Percentiles rank a stretch among this genome's conserved stretches.
These are phyloP conservation scores for Pseudogymnoascus sp. DNA, from an alignment of 2,329 filamentous ascomycete genomes.

Conservation along the genomic window DNA sequence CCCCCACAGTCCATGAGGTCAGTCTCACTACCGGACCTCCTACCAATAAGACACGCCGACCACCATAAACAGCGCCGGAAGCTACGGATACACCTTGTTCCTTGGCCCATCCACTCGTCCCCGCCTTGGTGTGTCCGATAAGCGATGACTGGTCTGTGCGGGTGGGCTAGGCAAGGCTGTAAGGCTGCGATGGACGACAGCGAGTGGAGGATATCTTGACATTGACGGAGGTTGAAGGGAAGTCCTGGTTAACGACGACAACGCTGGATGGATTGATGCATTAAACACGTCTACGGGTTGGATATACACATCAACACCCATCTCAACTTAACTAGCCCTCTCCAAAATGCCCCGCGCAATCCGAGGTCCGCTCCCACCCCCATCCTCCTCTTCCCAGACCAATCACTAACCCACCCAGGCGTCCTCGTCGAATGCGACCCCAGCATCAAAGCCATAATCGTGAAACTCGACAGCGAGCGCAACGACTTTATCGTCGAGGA, in stretches of 20 bases:
- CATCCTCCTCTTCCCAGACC: neutral
- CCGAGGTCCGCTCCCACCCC: neutral
- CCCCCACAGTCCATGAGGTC: neutral
- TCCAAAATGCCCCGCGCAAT: conserved; percentile 1
- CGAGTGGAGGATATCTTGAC: neutral
- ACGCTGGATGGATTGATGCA: neutral
- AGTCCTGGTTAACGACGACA: neutral
- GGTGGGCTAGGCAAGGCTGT: neutral
- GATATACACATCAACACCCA: neutral
- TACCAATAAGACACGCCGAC: neutral
- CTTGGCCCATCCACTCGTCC: neutral
- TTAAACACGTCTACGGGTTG: neutral
- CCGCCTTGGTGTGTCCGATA: neutral
- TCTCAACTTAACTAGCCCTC: neutral
- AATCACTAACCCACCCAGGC: conserved; percentile 33
- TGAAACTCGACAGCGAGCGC: conserved; percentile 61
- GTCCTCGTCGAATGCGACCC: conserved; percentile 74
- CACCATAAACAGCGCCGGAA: neutral
- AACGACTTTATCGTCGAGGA: conserved; percentile 74
- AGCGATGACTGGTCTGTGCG: neutral
- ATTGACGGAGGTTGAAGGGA: neutral
- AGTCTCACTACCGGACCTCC: neutral
- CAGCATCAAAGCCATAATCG: conserved; percentile 79
- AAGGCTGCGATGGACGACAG: neutral
- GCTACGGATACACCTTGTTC: conserved; percentile 1